phyloP scores from a whole-genome alignment of 2,329 filamentous ascomycete species.

The Cryphonectria carpinicola region DNA sequence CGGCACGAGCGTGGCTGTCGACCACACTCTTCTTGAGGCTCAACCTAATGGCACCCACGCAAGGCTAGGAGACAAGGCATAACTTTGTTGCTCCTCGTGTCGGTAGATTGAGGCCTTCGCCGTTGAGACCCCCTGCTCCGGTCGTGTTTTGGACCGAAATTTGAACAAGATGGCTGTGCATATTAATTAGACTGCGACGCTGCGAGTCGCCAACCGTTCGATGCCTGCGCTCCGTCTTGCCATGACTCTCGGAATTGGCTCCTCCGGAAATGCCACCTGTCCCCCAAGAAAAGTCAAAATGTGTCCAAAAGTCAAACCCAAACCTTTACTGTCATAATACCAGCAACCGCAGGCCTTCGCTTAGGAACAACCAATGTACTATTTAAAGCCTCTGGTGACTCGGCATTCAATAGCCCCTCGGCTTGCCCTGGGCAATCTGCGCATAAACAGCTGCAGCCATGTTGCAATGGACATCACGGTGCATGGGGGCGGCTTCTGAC shows the following conservation, averaged over 20 bases:
- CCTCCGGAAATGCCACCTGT: conserved; percentile 13
- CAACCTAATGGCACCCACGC: not conserved
- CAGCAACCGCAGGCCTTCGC: not conserved
- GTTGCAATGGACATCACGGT: not conserved
- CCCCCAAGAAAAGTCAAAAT: not conserved
- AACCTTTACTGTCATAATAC: not conserved
- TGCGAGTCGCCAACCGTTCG: not conserved
- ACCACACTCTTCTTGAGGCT: not conserved
- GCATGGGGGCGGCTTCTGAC: not conserved
- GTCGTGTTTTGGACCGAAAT: not conserved
- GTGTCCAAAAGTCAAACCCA: not conserved
- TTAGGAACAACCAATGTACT: not conserved
- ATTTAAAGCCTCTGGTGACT: not conserved
- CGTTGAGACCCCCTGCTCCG: not conserved
- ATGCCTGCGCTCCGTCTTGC: not conserved
- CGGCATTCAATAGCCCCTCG: not conserved
- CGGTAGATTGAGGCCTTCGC: conserved; percentile 3
- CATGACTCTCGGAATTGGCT: not conserved
- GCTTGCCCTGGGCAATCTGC: not conserved
- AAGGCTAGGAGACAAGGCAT: not conserved
- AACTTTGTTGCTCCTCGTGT: not conserved
- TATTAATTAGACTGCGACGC: not conserved
- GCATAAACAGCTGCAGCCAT: not conserved
- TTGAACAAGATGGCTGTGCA: not conserved
- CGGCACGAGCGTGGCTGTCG: not conserved